These are phyloP conservation scores for Sclerotinia spermophila DNA, from an alignment of 2,329 filamentous ascomycete species.

Conservation along the genomic window DNA sequence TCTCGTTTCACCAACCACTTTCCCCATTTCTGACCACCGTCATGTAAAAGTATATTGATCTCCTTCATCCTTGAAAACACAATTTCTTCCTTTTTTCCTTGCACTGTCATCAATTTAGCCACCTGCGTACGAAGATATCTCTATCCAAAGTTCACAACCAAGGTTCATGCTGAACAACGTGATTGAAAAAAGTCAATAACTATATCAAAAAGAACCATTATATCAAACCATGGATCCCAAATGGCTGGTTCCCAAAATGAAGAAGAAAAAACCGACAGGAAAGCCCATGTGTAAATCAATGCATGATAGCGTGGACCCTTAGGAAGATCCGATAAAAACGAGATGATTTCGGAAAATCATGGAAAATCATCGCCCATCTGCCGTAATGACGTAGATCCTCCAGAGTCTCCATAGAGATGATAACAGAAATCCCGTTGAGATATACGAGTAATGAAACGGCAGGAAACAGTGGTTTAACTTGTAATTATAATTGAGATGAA, in stretches of 20 bases:
- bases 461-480: not conserved
- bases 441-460: not conserved
- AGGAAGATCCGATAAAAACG: not conserved
- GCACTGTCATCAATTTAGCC: constrained; percentile 1
- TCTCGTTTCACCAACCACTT: constrained; percentile 11
- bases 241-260: not conserved
- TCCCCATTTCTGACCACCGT: not conserved
- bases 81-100: not conserved
- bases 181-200: not conserved
- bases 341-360: constrained; percentile 7
- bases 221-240: not conserved
- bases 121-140: constrained; percentile 11
- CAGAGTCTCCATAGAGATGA: not conserved
- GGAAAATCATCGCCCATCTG: constrained; percentile 11
- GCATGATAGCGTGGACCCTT: constrained; percentile 13
- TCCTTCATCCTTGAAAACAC: constrained; percentile 1
- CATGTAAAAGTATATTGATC: constrained; percentile 2
- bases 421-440: not conserved
- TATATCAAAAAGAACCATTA: not conserved
- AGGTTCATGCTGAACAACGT: not conserved
- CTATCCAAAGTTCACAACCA: not conserved
- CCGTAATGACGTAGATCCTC: constrained; percentile 18
- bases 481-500: constrained; percentile 6
- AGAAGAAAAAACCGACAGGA: constrained; percentile 1
- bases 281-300: constrained; percentile 18